Evolutionary conservation across 2,329 filamentous ascomycete genomes (phyloP), one percentile per base, ranked within the genome.

Genomic region (Ophiostoma australiae): DNA sequence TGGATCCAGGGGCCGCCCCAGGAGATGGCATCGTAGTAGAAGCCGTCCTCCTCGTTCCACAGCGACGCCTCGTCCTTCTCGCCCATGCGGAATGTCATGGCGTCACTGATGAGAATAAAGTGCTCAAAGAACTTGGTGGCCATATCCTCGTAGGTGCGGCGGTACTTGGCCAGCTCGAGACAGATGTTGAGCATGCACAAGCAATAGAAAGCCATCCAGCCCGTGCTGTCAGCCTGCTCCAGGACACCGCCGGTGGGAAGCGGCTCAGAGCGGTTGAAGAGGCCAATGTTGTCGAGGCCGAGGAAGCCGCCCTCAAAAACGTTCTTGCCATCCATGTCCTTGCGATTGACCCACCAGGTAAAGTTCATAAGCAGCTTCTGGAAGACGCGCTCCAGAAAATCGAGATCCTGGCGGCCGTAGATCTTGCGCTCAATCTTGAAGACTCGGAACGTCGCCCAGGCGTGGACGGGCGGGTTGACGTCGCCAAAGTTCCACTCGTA

Each of bases 361-460:
- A 98, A 98, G 82, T 98, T 98, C 74, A 98, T 84, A 33, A 98
- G 84, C 72, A 98, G 81, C 80, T 98, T 98, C 78, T 98, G 95
- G 83, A 98, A 98, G 4, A 97, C 93, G 27, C 94, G 88, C 83
- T 98, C 94, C 11, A 98, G 85, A 81, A 97, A 98, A 80, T 98
- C 95, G 41, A 97, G 84, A 78, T 98, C 94, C 78, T 97, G 93
- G 44, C 92, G 89, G 58, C 94, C 95, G 76, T 97, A 98, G 84
- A 98, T 88, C 82, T 98, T 98, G 75, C 95, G 90, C 83, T 98
- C 94, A 74, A 98, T 97, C 82, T 98, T 98, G 89, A 98, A 98
- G 0, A 92, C 92, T 71, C 95, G 87, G 84, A 98, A 98, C 0
- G 93, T 92, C 1, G 94, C 90, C 94, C 94, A 98, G 0, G 94